A percentile compares a stretch with the other conserved stretches of the same genome.
Conservation (phyloP, 768 basidiomycete species). For the Rhodotorula diobovata region DNA sequence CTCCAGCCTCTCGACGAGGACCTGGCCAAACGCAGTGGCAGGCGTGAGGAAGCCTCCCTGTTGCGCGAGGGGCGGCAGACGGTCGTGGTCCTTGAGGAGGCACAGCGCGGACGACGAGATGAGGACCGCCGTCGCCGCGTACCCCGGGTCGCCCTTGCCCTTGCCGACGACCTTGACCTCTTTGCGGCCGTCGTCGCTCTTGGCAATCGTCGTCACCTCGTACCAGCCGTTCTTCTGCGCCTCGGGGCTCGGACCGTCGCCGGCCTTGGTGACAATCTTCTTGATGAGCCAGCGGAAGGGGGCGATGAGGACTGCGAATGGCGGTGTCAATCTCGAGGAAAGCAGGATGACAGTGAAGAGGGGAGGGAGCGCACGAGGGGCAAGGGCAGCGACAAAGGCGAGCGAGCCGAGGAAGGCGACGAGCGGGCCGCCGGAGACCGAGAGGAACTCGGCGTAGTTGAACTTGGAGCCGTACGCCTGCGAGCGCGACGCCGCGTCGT, state of each 20-base stretch:
- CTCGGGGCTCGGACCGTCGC: constrained; percentile 64
- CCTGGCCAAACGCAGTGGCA: constrained; percentile 72
- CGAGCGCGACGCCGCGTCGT: constrained; percentile 37
- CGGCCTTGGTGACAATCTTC: constrained; percentile 49
- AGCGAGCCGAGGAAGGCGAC: neutral
- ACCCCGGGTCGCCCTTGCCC: constrained; percentile 74
- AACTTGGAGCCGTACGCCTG: constrained; percentile 65
- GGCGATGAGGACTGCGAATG: constrained; percentile 10
- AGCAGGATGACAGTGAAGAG: neutral
- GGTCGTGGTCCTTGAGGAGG: constrained; percentile 56
- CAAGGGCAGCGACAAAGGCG: neutral
- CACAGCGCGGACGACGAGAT: constrained; percentile 73
- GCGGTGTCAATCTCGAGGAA: neutral
- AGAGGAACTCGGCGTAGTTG: constrained; percentile 66
- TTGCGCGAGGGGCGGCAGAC: constrained; percentile 58
- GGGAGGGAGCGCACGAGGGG: neutral
- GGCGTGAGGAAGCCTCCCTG: constrained; percentile 79
- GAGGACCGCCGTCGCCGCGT: constrained; percentile 60
- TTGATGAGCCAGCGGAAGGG: constrained; percentile 21
- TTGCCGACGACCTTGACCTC: constrained; percentile 61
- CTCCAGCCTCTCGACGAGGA: constrained; percentile 64
- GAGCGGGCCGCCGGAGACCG: constrained; percentile 23
- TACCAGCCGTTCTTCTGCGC: constrained; percentile 60
- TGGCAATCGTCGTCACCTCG: constrained; percentile 65
- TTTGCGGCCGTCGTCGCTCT: constrained; percentile 52